Percentiles rank a stretch among this genome's conserved stretches.
Evolutionary conservation across 2,329 filamentous ascomycete species (phyloP).

Genomic region (Cercospora citrullina): DNA sequence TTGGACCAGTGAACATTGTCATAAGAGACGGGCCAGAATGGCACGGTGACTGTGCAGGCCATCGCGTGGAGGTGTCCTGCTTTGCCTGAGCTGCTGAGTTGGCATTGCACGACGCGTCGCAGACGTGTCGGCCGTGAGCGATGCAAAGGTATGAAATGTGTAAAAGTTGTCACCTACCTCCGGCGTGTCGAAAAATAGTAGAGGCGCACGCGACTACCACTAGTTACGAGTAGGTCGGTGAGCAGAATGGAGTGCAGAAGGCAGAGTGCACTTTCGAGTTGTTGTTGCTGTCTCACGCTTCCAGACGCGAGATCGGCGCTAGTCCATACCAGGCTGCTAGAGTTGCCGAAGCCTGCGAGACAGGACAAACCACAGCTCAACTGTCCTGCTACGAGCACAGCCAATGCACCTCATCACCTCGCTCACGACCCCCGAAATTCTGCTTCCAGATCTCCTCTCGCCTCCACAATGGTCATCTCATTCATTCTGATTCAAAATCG

Average conservation of each 20-base stretch:
- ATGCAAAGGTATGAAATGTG: constrained; percentile 71
- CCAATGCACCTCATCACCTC: background rate
- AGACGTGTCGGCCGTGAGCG: constrained; percentile 36
- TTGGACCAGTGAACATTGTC: constrained; percentile 60
- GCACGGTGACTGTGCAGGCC: constrained; percentile 29
- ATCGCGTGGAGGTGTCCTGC: constrained; percentile 14
- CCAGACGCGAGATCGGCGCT: background rate
- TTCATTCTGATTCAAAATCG: constrained; percentile 90
- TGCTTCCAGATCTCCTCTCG: background rate
- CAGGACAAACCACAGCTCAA: background rate
- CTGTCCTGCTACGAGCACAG: background rate
- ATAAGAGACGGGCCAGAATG: constrained; percentile 53
- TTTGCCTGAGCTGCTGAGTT: constrained; percentile 13
- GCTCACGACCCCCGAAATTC: background rate
- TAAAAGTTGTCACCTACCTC: constrained; percentile 74
- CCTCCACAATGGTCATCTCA: constrained; percentile 64
- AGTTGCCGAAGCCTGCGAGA: background rate
- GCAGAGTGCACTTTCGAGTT: background rate
- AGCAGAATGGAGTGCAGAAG: background rate
- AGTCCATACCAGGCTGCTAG: background rate
- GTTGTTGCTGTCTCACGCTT: background rate
- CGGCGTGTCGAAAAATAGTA: background rate
- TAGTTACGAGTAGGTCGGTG: background rate
- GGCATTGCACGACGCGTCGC: constrained; percentile 15
- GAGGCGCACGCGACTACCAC: background rate